Evolutionary conservation across 352 stramenopile genomes (phyloP).

Genomic region (Globisporangium polare): DNA sequence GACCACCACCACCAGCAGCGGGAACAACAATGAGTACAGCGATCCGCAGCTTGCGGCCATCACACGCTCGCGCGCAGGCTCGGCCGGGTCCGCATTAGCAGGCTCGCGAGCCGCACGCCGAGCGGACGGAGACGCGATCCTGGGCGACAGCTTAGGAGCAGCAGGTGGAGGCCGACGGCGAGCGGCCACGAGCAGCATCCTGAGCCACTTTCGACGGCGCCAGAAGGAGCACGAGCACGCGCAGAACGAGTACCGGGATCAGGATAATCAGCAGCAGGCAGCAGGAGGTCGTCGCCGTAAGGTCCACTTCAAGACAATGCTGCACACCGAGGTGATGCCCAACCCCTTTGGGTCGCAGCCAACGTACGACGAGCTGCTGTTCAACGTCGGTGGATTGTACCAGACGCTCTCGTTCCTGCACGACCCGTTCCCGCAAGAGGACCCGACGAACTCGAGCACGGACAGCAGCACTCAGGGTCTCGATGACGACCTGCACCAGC

Average conservation of each 20-base stretch:
- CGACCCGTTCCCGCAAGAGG: conserved; percentile 19
- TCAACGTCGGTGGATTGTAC: conserved; percentile 50
- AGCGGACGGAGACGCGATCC: background rate
- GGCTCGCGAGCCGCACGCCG: background rate
- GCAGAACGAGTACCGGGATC: background rate
- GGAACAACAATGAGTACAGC: background rate
- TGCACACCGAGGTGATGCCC: conserved; percentile 36
- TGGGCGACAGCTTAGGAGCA: background rate
- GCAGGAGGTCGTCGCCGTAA: conserved; percentile 15
- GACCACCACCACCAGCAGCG: background rate
- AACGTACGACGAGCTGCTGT: conserved; percentile 62
- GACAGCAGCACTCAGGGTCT: conserved; percentile 22
- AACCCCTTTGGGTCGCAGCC: conserved; percentile 17
- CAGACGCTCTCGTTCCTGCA: conserved; percentile 54
- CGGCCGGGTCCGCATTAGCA: conserved; percentile 1
- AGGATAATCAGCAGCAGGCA: background rate
- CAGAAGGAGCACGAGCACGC: conserved; percentile 2
- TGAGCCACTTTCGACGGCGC: conserved; percentile 13
- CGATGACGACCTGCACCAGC: conserved; percentile 16
- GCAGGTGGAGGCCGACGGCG: background rate
- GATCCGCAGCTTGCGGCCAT: background rate
- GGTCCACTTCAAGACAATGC: conserved; percentile 48
- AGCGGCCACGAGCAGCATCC: conserved; percentile 5
- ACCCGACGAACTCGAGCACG: conserved; percentile 16
- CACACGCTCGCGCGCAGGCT: background rate